Evolutionary conservation across 495 filamentous ascomycete species (phyloP), one percentile per base, ranked within the genome.

Genomic region (Penicillium argentinense): DNA sequence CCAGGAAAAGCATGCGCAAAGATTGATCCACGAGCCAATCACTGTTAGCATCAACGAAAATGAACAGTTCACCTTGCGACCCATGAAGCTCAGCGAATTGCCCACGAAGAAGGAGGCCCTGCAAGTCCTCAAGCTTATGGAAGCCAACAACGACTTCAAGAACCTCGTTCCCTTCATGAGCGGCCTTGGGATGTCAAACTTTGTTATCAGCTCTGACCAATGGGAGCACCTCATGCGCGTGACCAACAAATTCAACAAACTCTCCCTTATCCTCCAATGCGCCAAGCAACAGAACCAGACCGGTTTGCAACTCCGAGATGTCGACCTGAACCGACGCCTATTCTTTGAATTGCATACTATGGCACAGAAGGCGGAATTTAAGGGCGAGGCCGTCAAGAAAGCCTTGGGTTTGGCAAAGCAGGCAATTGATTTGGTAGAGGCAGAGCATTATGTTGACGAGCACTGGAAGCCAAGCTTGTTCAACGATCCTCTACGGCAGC

Each of bases 101-200:
- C 58, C 85, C n/a, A 39, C 38, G 5, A 47, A 66, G 5, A 67
- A 72, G 21, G 49, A 72, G 26, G 54, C 57, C n/a, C 17, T 57
- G 12, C 28, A 58, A 9, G 59, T 56, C 22, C 48, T 74, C 26
- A 34, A 54, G n/a, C 47, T 71, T 14, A 87, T 89, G 77, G 56
- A 74, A 19, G 70, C 69, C 3, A 58, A 56, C 19, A 67, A 67
- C n/a, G 83, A 89, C 64, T 86, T 75, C 66, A 62, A 72, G 14
- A 85, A 83, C 66, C 62, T 89, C 26, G 62, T 71, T 2, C 72
- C 70, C 3, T 63, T 89, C 16, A 59, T 90, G 29, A 67, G 74
- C 17, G 87, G 83, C 11, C 51, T 85, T n/a, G 46, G 52, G 23
- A 66, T 70, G 43, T 63, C 81, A 3, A 46, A 68, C 16, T 66